Percentiles rank a stretch among this genome's conserved stretches.
Evolutionary conservation across 495 filamentous ascomycete genomes (phyloP).

Genomic region (Talaromyces proteolyticus): DNA sequence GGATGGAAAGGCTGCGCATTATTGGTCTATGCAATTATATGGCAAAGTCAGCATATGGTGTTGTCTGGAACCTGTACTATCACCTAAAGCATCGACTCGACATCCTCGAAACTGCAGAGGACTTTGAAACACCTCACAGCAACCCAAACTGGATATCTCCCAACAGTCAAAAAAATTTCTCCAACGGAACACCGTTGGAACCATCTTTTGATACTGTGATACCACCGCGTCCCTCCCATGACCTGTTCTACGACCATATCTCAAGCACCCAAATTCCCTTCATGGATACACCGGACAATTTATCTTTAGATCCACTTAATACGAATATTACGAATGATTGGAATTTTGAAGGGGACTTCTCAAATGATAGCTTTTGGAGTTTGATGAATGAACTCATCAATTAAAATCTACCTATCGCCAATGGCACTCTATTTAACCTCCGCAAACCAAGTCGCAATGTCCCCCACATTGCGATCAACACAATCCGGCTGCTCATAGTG

Average conservation of each 20-base stretch:
- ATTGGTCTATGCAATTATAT: conserved; percentile 44
- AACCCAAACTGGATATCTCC: neutral
- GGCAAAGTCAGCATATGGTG: conserved; percentile 45
- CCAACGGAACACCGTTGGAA: conserved; percentile 9
- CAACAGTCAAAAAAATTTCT: conserved; percentile 5
- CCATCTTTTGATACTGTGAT: conserved; percentile 34
- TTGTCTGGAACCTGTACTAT: conserved; percentile 22
- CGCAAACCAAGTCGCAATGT: conserved; percentile 18
- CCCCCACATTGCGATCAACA: conserved; percentile 16
- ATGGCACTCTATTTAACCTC: conserved; percentile 13
- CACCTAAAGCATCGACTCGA: conserved; percentile 6
- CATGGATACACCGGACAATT: conserved; percentile 9
- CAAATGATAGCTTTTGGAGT: conserved; percentile 29
- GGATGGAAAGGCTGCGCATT: conserved; percentile 43
- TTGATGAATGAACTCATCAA: neutral
- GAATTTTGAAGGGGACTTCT: conserved; percentile 46
- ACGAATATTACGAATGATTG: conserved; percentile 10
- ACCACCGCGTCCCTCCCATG: conserved; percentile 48
- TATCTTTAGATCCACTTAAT: conserved; percentile 14
- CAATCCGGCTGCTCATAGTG: conserved; percentile 19
- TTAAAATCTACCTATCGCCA: neutral
- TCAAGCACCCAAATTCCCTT: conserved; percentile 18
- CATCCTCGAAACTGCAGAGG: conserved; percentile 4
- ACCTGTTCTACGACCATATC: conserved; percentile 47
- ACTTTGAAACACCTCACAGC: conserved; percentile 3